Evolutionary conservation across 495 filamentous ascomycete species (phyloP).

Genomic region (Rostrohypoxylon terebratum): DNA sequence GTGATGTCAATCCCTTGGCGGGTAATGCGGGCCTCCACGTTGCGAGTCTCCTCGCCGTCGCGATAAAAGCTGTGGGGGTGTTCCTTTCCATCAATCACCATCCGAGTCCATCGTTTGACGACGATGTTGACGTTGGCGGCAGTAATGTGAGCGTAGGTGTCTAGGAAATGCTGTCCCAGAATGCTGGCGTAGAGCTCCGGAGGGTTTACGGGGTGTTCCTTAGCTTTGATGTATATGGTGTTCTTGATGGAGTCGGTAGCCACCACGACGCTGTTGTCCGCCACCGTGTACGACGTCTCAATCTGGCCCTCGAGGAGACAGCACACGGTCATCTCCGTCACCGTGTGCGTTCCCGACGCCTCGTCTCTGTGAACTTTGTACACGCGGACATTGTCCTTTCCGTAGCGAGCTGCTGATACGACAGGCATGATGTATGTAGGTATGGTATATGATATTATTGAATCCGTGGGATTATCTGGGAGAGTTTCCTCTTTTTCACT

Average conservation of each 20-base stretch:
- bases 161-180: conserved; percentile 86
- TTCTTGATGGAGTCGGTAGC: conserved; percentile 99
- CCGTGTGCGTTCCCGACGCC: conserved; percentile 79
- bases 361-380: conserved; percentile 90
- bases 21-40: conserved; percentile 71
- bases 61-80: conserved; percentile 97
- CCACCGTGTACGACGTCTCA: conserved; percentile 90
- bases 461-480: background rate
- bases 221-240: conserved; percentile 92
- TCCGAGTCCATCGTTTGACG: conserved; percentile 92
- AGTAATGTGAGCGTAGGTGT: conserved; percentile 88
- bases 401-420: conserved; percentile 82
- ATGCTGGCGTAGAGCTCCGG: conserved; percentile 92
- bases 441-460: conserved; percentile 1
- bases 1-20: conserved; percentile 74
- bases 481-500: background rate
- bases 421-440: conserved; percentile 60
- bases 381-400: conserved; percentile 98
- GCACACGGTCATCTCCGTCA: conserved; percentile 95
- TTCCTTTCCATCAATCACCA: conserved; percentile 85
- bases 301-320: conserved; percentile 91
- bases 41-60: conserved; percentile 88
- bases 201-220: conserved; percentile 91
- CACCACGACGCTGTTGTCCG: conserved; percentile 95
- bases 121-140: conserved; percentile 81